Percentiles rank a stretch among this genome's conserved stretches.
phyloP scores from a whole-genome alignment of 75 land plant genomes.

The Pinus tabuliformis region DNA sequence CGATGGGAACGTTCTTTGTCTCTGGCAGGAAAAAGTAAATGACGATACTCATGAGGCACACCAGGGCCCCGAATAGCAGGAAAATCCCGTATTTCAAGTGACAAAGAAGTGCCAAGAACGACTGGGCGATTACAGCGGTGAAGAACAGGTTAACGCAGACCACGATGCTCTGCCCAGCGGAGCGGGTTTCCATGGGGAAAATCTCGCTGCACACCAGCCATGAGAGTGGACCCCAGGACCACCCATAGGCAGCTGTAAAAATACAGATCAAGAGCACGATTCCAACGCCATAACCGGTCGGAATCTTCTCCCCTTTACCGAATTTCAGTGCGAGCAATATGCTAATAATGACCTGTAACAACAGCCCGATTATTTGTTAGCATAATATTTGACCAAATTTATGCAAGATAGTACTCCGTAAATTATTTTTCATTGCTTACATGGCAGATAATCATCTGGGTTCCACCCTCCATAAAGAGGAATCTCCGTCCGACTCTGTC shows the following conservation, averaged over 20 bases:
- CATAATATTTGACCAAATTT: background rate
- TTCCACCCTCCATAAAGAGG: conserved; percentile 72
- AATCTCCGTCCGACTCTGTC: conserved; percentile 72
- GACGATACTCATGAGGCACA: conserved; percentile 50
- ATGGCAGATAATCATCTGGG: conserved; percentile 69
- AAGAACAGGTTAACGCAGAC: conserved; percentile 83
- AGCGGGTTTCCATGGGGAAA: conserved; percentile 82
- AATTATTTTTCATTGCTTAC: conserved; percentile 18
- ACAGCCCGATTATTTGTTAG: background rate
- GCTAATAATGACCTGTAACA: conserved; percentile 45
- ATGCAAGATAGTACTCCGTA: background rate
- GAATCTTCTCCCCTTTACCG: conserved; percentile 38
- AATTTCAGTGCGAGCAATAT: conserved; percentile 53
- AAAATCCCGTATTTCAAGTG: conserved; percentile 68
- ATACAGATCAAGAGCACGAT: conserved; percentile 54
- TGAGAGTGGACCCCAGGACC: conserved; percentile 94
- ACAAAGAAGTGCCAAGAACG: conserved; percentile 70
- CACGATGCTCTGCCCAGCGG: conserved; percentile 82
- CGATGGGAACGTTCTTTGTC: conserved; percentile 86
- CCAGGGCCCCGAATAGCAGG: conserved; percentile 55
- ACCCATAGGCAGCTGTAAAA: conserved; percentile 72
- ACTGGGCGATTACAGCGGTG: conserved; percentile 81
- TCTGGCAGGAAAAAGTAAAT: conserved; percentile 81
- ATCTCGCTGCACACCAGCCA: conserved; percentile 95
- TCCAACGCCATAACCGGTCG: conserved; percentile 36